These are phyloP conservation scores for Asterella californica DNA, from an alignment of 225 moss, liverwort and hornwort species.

Conservation along the genomic window DNA sequence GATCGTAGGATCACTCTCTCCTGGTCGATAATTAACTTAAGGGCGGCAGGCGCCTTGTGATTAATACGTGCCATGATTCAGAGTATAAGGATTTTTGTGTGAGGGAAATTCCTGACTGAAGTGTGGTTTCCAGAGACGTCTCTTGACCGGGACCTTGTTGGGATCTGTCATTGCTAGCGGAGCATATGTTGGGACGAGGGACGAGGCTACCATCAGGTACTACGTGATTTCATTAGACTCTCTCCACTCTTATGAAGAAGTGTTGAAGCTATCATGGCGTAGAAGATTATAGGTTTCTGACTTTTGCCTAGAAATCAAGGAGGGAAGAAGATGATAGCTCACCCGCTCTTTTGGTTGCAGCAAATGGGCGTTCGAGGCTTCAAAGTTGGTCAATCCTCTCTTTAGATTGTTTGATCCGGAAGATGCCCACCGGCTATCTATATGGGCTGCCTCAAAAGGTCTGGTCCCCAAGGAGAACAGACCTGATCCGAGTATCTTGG, in stretches of 20 bases:
- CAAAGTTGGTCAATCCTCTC: slow-evolving; percentile 68
- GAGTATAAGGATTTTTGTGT: background rate
- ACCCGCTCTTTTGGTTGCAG: slow-evolving; percentile 35
- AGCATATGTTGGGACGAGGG: slow-evolving; percentile 87
- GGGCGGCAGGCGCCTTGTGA: too few species aligned
- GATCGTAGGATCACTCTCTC: background rate
- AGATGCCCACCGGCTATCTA: slow-evolving; percentile 85
- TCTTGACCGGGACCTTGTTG: slow-evolving; percentile 79
- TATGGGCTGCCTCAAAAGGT: slow-evolving; percentile 91
- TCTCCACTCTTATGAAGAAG: background rate
- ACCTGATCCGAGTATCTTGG: slow-evolving; percentile 65
- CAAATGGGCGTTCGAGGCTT: slow-evolving; percentile 89
- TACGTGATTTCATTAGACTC: background rate
- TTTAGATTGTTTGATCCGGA: slow-evolving; percentile 88
- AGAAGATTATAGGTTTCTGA: background rate
- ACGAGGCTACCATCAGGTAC: slow-evolving; percentile 86
- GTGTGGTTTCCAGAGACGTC: slow-evolving; percentile 48
- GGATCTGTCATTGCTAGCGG: slow-evolving; percentile 86
- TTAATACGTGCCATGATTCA: background rate
- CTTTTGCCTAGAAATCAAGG: background rate
- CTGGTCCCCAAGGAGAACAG: slow-evolving; percentile 84
- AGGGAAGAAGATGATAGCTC: background rate
- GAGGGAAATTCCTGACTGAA: background rate
- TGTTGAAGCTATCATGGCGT: background rate
- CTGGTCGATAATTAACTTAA: background rate